Evolutionary conservation across 768 basidiomycete species (phyloP), one percentile per base, ranked within the genome.

Genomic region (Tricholoma sp.): DNA sequence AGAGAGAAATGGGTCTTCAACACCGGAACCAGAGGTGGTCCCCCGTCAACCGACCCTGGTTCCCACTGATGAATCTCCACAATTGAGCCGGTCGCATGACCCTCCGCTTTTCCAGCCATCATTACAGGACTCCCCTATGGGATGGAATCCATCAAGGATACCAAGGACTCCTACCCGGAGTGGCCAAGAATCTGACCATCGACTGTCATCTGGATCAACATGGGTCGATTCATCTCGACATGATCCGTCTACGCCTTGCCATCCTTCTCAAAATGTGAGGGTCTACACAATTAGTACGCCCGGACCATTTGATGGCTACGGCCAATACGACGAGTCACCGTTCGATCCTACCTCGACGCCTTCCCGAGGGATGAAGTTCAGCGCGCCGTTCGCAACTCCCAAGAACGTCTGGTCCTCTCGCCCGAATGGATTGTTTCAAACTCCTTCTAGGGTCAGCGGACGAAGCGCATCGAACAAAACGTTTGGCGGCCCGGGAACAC

Each of bases 311-410:
- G 77, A 78, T 39, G 50, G 59, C 16, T 69, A 61, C 57, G 57
- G 54, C 50, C 63, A 63, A 4, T 69, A 70, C 19, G 83, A 85
- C 16, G 83, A 83, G 41, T 73, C 77, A 5, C 81, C 84, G 1
- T 92, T 90, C 64, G 89, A 92, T 67, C 88, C 89, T 5, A 83
- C 84, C 22, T 86, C 88, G 18, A 91, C 89, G 8, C 89, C 89
- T 3, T 91, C 89, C n/a, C 76, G 89, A 45, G 88, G 89, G 4
- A 83, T 89, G 62, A 83, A 75, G 64, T 83, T 88, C 62, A 76
- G 76, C 43, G 70, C 69, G 10, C 66, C 83, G 2, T 86, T 86
- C 63, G 71, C 79, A 39, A 88, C 85, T 18, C 86, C 86, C n/a
- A 88, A 85, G 67, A 76, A 68, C 31, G 61, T 73, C 34, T 84